Evolutionary conservation across 2,329 filamentous ascomycete species (phyloP).

Genomic region (Pleoardoris graminearum): DNA sequence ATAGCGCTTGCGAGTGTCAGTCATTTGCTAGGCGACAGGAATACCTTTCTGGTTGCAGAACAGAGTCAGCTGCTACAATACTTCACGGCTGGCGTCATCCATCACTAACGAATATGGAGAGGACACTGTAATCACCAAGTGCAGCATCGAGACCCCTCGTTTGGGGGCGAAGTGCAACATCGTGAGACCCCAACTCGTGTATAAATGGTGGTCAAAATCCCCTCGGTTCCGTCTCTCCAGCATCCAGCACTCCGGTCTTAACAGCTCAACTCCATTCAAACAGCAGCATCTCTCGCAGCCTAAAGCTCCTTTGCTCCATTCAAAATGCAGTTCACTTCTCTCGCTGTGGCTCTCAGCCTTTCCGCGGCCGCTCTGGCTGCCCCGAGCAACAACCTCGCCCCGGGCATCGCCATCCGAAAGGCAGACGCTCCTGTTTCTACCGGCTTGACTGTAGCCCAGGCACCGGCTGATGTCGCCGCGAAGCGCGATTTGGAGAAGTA

Average conservation of each 20-base stretch:
- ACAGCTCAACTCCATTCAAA: neutral
- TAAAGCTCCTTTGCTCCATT: neutral
- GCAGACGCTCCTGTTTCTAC: slow-evolving; percentile 2
- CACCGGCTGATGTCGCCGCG: neutral
- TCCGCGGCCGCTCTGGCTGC: slow-evolving; percentile 3
- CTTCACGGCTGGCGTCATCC: too few relatives aligned
- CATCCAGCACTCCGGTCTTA: neutral
- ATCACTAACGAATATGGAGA: too few relatives aligned
- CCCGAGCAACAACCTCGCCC: neutral
- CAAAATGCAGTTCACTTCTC: slow-evolving; percentile 8
- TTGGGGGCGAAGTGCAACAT: neutral
- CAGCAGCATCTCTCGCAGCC: slow-evolving; percentile 1
- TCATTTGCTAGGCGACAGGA: too few relatives aligned
- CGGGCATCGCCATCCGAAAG: slow-evolving; percentile 1
- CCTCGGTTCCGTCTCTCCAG: neutral
- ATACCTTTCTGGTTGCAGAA: too few relatives aligned
- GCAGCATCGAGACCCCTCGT: neutral
- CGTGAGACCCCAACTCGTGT: neutral
- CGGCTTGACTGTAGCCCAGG: slow-evolving; percentile 1
- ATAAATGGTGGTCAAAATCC: neutral
- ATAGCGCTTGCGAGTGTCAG: too few relatives aligned
- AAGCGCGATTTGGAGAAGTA: slow-evolving; percentile 8
- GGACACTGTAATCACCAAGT: too few relatives aligned
- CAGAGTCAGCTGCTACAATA: too few relatives aligned
- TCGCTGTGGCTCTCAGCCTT: slow-evolving; percentile 9